Evolutionary conservation across 2,329 filamentous ascomycete species (phyloP).

Genomic region (Cladobotryum mycophilum): DNA sequence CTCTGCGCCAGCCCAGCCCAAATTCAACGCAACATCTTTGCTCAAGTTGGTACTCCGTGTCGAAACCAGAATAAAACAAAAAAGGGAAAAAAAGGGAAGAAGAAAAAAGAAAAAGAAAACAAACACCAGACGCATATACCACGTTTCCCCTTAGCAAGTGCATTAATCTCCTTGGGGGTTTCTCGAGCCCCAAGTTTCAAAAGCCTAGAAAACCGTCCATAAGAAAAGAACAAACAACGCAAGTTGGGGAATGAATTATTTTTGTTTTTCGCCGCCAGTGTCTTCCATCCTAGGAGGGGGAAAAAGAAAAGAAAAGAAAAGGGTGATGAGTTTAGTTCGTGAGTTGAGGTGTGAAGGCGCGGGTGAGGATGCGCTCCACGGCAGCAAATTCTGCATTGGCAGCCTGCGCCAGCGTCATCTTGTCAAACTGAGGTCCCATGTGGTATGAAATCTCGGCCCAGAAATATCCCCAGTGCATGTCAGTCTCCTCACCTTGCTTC

Average conservation of each 20-base stretch:
- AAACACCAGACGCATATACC: too few relatives aligned
- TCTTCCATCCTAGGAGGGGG: neutral
- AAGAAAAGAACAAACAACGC: neutral
- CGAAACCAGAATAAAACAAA: too few relatives aligned
- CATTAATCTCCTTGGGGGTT: too few relatives aligned
- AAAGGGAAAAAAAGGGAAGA: too few relatives aligned
- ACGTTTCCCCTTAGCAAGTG: too few relatives aligned
- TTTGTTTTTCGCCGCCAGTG: neutral
- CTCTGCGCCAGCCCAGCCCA: too few relatives aligned
- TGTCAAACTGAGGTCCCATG: conserved; percentile 36
- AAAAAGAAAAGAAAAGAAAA: neutral
- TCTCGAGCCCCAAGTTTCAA: too few relatives aligned
- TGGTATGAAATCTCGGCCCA: conserved; percentile 42
- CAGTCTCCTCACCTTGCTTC: conserved; percentile 25
- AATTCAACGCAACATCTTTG: too few relatives aligned
- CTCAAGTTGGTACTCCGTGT: too few relatives aligned
- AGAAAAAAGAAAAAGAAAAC: too few relatives aligned
- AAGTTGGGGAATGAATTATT: neutral
- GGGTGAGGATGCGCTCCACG: conserved; percentile 43
- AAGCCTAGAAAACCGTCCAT: too few relatives aligned
- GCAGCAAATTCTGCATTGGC: conserved; percentile 41
- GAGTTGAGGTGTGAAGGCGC: conserved; percentile 25
- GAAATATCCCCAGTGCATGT: conserved; percentile 47
- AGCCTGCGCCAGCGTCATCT: conserved; percentile 41
- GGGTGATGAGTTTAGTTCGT: neutral